phyloP scores from a whole-genome alignment of 495 filamentous ascomycete species.

The Hypoxylon subgilvum region DNA sequence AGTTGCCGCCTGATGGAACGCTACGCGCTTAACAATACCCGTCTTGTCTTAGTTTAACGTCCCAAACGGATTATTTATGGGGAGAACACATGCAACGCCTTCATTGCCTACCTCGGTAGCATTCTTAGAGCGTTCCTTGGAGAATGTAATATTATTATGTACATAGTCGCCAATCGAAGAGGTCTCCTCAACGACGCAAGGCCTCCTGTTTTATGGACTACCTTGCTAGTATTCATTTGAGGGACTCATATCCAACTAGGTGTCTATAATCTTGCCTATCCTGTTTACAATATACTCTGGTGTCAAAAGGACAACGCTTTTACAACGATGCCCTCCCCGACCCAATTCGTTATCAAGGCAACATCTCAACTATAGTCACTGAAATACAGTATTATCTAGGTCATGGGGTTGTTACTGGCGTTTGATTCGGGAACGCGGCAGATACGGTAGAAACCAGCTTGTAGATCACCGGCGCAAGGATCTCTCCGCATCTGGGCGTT shows the following conservation, averaged over 20 bases:
- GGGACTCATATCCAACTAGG: too few species aligned
- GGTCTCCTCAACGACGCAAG: too few species aligned
- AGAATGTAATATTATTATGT: too few species aligned
- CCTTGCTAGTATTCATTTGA: too few species aligned
- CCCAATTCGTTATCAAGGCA: neutral
- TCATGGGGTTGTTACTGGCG: too few species aligned
- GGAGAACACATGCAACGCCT: neutral
- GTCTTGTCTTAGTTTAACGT: slow-evolving; percentile 33
- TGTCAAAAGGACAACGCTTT: slow-evolving; percentile 16
- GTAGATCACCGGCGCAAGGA: slow-evolving; percentile 34
- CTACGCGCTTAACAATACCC: slow-evolving; percentile 40
- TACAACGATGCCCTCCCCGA: neutral
- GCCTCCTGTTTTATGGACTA: too few species aligned
- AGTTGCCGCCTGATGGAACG: slow-evolving; percentile 36
- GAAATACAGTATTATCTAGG: neutral
- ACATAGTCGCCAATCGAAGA: too few species aligned
- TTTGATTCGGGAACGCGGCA: too few species aligned
- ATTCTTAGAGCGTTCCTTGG: too few species aligned
- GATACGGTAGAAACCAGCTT: too few species aligned
- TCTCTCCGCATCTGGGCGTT: slow-evolving; percentile 28
- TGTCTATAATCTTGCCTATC: too few species aligned
- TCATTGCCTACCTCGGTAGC: neutral
- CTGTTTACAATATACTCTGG: neutral
- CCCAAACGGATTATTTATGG: slow-evolving; percentile 12
- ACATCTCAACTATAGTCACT: neutral